These are phyloP conservation scores for Melianthus villosus DNA, from an alignment of 441 rosid genomes.

Conservation along the genomic window DNA sequence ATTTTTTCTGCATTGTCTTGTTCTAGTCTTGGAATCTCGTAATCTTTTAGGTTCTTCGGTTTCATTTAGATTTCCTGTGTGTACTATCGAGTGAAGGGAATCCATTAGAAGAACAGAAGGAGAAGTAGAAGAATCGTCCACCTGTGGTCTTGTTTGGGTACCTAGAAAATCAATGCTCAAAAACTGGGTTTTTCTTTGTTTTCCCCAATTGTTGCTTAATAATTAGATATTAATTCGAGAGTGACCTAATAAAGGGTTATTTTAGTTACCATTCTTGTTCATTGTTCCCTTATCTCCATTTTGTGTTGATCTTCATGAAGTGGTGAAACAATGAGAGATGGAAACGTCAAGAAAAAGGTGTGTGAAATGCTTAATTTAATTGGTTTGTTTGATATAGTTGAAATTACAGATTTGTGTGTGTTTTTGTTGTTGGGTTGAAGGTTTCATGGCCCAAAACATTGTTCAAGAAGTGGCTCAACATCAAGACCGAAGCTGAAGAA, in stretches of 20 bases:
- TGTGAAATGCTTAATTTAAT: conserved; percentile 8
- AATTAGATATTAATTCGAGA: no score
- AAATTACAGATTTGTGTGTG: background rate
- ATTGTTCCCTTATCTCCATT: no score
- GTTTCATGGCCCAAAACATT: conserved; percentile 89
- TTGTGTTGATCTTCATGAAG: conserved; percentile 28
- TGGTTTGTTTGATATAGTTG: background rate
- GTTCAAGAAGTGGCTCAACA: conserved; percentile 87
- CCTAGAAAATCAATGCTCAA: conserved; percentile 14
- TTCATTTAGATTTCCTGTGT: no score
- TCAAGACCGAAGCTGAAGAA: conserved; percentile 72
- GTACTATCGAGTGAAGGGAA: no score
- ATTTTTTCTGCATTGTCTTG: conserved; percentile 35
- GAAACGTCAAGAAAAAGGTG: conserved; percentile 63
- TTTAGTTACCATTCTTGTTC: no score
- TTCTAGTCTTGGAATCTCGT: conserved; percentile 29
- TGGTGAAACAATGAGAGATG: conserved; percentile 72
- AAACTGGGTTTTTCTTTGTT: conserved; percentile 13
- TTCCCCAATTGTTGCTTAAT: conserved; percentile 14
- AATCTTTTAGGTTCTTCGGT: no score
- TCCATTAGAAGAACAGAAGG: no score
- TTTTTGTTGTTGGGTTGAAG: conserved; percentile 13
- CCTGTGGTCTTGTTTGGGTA: conserved; percentile 6
- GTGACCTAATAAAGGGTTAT: no score
- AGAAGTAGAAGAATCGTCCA: no score